These are phyloP conservation scores for Xylaria sp. DNA, from an alignment of 2,329 filamentous ascomycete genomes.

Conservation along the genomic window DNA sequence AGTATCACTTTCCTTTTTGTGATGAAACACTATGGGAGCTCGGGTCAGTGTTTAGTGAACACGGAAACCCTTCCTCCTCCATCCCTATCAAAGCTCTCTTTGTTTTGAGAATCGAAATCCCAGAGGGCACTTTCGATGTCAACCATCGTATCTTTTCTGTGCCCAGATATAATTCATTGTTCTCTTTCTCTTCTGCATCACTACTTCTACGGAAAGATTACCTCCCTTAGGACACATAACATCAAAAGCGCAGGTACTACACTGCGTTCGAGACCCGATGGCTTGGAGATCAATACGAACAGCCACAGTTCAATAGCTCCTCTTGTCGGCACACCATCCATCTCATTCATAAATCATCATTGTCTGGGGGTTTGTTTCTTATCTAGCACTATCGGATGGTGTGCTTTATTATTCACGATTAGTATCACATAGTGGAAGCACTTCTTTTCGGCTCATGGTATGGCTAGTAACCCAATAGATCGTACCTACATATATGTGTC, in stretches of 20 bases:
- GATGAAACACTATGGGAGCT: background rate
- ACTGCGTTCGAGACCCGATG: background rate
- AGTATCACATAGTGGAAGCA: slow-evolving; percentile 29
- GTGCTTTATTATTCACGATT: slow-evolving; percentile 17
- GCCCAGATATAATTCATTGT: background rate
- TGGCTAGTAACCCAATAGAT: slow-evolving; percentile 25
- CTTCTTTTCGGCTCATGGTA: slow-evolving; percentile 1
- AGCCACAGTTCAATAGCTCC: slow-evolving; percentile 3
- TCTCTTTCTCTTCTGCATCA: background rate
- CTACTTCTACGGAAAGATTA: background rate
- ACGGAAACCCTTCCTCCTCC: slow-evolving; percentile 7
- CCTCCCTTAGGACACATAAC: background rate
- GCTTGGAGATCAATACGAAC: slow-evolving; percentile 11
- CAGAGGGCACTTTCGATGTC: background rate
- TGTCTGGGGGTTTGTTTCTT: background rate
- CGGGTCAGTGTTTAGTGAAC: slow-evolving; percentile 33
- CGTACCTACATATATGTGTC: slow-evolving; percentile 5
- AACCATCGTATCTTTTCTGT: slow-evolving; percentile 1
- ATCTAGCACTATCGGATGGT: background rate
- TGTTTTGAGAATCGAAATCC: background rate
- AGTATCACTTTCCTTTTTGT: background rate
- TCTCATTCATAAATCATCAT: slow-evolving; percentile 1
- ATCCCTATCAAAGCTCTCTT: background rate
- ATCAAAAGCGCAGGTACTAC: background rate
- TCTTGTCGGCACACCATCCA: background rate